Conservation (phyloP, 2,329 filamentous ascomycete genomes). For the Tolypocladium sp. region DNA sequence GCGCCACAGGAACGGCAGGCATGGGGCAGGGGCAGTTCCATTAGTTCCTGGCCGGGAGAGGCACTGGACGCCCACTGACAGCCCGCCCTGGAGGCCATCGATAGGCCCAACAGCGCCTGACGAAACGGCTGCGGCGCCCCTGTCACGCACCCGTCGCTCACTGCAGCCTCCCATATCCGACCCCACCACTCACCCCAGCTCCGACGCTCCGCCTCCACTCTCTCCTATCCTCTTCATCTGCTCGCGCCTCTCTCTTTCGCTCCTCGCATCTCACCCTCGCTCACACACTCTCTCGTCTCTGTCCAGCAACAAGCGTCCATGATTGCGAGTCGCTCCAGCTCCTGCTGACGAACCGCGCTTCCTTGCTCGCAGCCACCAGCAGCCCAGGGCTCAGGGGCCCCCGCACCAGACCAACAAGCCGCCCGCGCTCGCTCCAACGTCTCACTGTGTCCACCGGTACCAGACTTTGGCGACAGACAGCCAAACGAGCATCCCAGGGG, state of each 20-base stretch:
- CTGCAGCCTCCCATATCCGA: background rate
- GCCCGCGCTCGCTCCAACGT: background rate
- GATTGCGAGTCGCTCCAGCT: background rate
- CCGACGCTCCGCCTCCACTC: slow-evolving; percentile 1
- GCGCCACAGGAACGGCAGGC: background rate
- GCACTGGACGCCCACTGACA: background rate
- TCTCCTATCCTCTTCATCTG: background rate
- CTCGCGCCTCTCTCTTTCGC: background rate
- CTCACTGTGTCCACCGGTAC: background rate
- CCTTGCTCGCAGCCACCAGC: background rate
- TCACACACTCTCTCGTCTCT: background rate
- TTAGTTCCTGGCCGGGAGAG: background rate
- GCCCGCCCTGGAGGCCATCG: background rate
- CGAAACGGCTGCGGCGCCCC: background rate
- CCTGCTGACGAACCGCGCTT: background rate
- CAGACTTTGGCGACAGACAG: background rate
- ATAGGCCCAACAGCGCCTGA: background rate
- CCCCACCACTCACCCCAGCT: background rate
- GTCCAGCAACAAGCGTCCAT: background rate
- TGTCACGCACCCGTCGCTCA: background rate
- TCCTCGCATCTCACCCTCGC: background rate
- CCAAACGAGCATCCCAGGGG: background rate
- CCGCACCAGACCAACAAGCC: background rate
- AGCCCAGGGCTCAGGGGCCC: background rate
- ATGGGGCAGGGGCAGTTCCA: background rate